Conservation (phyloP, 2,329 filamentous ascomycete genomes). For the Cryphonectria parasitica region DNA sequence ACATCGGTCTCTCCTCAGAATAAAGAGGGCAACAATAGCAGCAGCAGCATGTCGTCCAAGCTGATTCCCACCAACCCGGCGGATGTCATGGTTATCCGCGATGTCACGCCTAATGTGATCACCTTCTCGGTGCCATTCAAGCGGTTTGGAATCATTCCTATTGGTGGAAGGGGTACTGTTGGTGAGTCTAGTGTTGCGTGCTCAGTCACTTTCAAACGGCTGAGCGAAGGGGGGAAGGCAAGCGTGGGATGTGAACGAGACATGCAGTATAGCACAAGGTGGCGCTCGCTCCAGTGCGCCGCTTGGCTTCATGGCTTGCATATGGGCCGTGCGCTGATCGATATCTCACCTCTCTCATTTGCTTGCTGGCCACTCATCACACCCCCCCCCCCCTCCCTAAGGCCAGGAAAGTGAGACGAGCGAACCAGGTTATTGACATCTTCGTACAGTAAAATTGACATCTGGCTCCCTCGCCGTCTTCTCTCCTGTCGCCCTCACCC, state of each 20-base stretch:
- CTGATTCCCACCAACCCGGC: slow-evolving; percentile 73
- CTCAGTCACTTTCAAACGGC: neutral
- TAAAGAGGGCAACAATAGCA: slow-evolving; percentile 1
- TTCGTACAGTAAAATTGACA: slow-evolving; percentile 69
- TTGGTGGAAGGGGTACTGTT: slow-evolving; percentile 87
- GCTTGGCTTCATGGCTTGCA: neutral
- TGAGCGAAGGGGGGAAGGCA: slow-evolving; percentile 5
- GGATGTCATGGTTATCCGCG: slow-evolving; percentile 87
- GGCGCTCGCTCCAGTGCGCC: neutral
- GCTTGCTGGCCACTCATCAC: neutral
- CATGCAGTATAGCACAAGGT: neutral
- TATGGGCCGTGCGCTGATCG: neutral
- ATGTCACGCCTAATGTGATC: slow-evolving; percentile 76
- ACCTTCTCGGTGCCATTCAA: slow-evolving; percentile 84
- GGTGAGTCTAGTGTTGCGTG: slow-evolving; percentile 53
- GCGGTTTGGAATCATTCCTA: slow-evolving; percentile 76
- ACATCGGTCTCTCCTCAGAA: neutral
- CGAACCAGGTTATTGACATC: neutral
- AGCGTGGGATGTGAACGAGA: neutral
- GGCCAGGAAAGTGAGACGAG: neutral
- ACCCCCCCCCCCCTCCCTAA: too few species aligned
- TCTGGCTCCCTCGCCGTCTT: slow-evolving; percentile 84
- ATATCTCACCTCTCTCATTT: neutral
- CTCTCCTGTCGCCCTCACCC: slow-evolving; percentile 85
- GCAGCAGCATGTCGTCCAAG: slow-evolving; percentile 59